Conservation (phyloP, 108 stramenopile species). For the Halocafeteria seosinensis region DNA sequence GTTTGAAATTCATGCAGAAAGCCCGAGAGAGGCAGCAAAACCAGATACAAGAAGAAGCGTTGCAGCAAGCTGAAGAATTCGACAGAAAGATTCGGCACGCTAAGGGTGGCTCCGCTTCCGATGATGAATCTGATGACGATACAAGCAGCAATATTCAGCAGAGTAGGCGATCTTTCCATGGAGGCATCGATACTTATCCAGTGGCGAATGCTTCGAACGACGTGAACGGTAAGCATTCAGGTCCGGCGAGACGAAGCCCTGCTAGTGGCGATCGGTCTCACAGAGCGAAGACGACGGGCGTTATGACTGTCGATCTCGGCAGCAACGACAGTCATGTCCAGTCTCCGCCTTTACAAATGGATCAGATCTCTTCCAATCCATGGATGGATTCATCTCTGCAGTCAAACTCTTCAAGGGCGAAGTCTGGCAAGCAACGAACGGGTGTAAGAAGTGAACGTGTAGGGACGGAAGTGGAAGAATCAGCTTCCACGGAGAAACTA, state of each 20-base stretch:
- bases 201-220: no score
- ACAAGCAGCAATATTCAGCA: neutral
- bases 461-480: neutral
- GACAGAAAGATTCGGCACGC: neutral
- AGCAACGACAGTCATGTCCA: no score
- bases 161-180: neutral
- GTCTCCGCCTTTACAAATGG: no score
- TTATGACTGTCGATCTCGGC: no score
- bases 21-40: neutral
- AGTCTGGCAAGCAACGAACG: no score
- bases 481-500: neutral
- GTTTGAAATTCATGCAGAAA: slow-evolving; percentile 1
- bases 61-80: neutral
- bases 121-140: neutral
- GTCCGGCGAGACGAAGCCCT: no score
- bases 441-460: neutral
- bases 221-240: no score
- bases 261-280: no score
- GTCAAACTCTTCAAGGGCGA: no score
- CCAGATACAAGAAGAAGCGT: neutral
- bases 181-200: neutral
- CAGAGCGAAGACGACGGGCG: no score
- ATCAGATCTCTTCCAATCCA: no score
- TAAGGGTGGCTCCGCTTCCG: neutral
- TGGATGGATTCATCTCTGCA: no score